Evolutionary conservation across 805 yeast species (phyloP).

Genomic region (Myxozyma neotropica): DNA sequence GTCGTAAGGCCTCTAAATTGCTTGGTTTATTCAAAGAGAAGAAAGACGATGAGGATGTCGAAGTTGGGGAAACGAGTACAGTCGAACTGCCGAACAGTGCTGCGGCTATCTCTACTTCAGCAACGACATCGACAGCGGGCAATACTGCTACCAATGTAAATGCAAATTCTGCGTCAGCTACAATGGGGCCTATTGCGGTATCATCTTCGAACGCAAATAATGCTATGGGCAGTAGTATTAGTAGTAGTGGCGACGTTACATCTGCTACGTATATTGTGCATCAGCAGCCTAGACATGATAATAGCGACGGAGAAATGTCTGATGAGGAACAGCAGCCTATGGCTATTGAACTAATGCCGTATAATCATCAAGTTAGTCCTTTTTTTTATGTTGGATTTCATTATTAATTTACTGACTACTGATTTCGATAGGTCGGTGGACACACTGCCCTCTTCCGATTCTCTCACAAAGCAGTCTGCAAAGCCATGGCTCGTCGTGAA

Average conservation of each 20-base stretch:
- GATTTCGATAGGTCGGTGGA: constrained; percentile 81
- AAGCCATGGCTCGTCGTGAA: constrained; percentile 87
- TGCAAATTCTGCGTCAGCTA: no score
- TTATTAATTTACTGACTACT: no score
- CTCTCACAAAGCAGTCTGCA: constrained; percentile 89
- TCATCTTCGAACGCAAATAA: constrained; percentile 4
- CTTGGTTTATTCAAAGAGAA: constrained; percentile 39
- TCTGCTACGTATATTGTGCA: constrained; percentile 43
- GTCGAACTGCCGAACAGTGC: neutral
- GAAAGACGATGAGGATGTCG: neutral
- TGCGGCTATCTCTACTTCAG: no score
- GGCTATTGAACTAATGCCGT: constrained; percentile 88
- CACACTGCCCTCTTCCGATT: constrained; percentile 96
- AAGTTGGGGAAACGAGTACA: neutral
- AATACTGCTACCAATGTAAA: neutral
- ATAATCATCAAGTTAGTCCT: constrained; percentile 69
- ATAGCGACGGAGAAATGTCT: constrained; percentile 32
- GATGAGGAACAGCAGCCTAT: constrained; percentile 43
- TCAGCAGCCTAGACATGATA: constrained; percentile 23
- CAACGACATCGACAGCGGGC: no score
- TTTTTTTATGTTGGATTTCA: neutral
- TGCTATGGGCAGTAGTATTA: neutral
- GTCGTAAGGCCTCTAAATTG: constrained; percentile 47
- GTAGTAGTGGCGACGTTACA: constrained; percentile 34
- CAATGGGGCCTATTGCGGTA: no score